phyloP scores from a whole-genome alignment of 306 rosid species.

The Acmispon strigosus region DNA sequence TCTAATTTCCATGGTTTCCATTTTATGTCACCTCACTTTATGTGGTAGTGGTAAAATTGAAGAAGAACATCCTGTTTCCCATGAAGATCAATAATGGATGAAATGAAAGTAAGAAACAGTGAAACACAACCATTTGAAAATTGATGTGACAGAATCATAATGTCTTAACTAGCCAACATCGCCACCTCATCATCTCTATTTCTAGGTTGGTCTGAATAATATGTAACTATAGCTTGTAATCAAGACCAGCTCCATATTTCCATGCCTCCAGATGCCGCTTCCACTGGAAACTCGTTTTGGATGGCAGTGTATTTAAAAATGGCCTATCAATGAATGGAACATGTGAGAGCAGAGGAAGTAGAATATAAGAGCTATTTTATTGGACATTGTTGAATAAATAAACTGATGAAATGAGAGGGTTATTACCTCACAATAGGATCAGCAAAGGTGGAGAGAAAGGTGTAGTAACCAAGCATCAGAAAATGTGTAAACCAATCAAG shows the following conservation, averaged over 20 bases:
- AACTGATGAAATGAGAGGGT: neutral
- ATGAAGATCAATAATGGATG: neutral
- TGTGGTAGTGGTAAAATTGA: neutral
- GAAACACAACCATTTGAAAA: neutral
- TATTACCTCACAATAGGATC: constrained; percentile 75
- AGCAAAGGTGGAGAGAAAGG: constrained; percentile 60
- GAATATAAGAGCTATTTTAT: neutral
- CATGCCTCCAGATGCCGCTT: constrained; percentile 79
- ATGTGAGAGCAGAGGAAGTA: constrained; percentile 2
- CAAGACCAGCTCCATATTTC: constrained; percentile 97
- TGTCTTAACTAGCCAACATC: neutral
- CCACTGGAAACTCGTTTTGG: constrained; percentile 61
- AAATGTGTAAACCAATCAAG: constrained; percentile 84
- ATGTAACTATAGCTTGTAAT: constrained; percentile 52
- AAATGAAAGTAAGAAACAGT: neutral
- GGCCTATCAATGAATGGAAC: constrained; percentile 42
- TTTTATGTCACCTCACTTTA: neutral
- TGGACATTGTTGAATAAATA: neutral
- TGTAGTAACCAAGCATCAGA: constrained; percentile 72
- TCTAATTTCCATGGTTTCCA: neutral
- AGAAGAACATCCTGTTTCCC: neutral
- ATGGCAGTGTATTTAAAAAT: constrained; percentile 42
- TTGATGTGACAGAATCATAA: neutral
- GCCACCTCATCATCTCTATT: neutral
- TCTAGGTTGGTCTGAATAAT: neutral